phyloP scores from a whole-genome alignment of 1,284 basidiomycete species.

The Psilocybe mexicana region DNA sequence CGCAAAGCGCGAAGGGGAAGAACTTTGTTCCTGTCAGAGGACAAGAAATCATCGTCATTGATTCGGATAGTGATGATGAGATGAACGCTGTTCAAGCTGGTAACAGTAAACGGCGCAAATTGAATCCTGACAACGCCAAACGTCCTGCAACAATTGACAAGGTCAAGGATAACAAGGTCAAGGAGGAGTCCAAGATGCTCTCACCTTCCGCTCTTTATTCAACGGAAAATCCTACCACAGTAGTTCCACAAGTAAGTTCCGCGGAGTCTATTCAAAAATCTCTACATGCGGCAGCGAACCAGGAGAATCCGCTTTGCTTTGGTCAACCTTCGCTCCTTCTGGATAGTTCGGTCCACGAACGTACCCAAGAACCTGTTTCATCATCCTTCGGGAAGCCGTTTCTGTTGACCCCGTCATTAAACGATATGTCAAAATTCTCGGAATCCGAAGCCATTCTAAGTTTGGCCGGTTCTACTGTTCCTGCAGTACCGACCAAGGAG shows the following conservation, averaged over 20 bases:
- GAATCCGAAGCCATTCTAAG: not conserved
- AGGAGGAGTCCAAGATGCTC: not conserved
- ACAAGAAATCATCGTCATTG: slow-evolving; percentile 36
- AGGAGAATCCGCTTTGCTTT: slow-evolving; percentile 9
- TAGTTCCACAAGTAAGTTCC: not conserved
- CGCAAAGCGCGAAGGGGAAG: not conserved
- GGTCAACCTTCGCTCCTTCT: slow-evolving; percentile 19
- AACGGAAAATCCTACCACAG: slow-evolving; percentile 3
- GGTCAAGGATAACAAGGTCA: not conserved
- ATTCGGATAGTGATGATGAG: slow-evolving; percentile 57
- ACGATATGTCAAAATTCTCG: not conserved
- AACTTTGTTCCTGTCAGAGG: not conserved
- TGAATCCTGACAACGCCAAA: slow-evolving; percentile 14
- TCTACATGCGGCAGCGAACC: not conserved
- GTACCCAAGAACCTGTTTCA: not conserved
- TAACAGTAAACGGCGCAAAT: slow-evolving; percentile 20
- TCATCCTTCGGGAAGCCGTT: slow-evolving; percentile 8
- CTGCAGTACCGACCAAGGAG: not conserved
- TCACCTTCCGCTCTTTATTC: not conserved
- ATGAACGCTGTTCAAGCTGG: slow-evolving; percentile 36
- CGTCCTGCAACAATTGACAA: not conserved
- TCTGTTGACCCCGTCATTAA: slow-evolving; percentile 2
- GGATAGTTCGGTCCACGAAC: not conserved
- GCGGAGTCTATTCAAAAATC: not conserved
- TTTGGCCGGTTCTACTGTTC: not conserved